Base-by-base conservation (phyloP, 2,329 filamentous ascomycete species). In the Atkinsonella hypoxylon region DNA sequence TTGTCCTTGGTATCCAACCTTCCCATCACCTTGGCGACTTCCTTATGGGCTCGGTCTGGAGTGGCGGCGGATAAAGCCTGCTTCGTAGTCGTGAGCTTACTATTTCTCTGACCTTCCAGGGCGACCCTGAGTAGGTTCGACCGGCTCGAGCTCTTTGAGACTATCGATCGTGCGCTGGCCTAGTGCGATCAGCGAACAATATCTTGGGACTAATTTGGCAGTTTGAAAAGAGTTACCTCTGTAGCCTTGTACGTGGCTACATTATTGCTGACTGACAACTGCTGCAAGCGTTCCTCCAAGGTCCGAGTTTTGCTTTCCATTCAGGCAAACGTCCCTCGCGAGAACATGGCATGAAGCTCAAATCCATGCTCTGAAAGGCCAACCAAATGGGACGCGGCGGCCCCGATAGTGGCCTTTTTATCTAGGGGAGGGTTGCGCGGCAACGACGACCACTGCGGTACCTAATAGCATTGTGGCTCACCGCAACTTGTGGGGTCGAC, bases 91-190 rank as follows among this genome's bases (percentile, higher is more conserved):
- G 15, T 17, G 11, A 32, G 10, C 12, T 17, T 38, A 17, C 20
- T 47, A 13, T 38, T 32, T 32, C 9, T 36, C 31, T 47, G 31
- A 8, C 22, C 17, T 18, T 38, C 17, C 11, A 47, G 45, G 32
- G 22, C 17, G 11, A n/a, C 45, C 43, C 47, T 49, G 49, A 45
- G 41, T 30, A 47, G 22, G 45, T 47, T 40, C 26, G 45, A 15
- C 22, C 20, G 18, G 11, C 13, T 26, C 18, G 45, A 30, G 26
- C 10, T 17, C 12, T 38, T 17, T 26, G 34, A 38, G 10, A 13
- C 13, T 13, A 18, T 13, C n/a, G 38, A 6, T 6, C 26, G 26
- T 26, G 26, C 8, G 26, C 26, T 26, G 26, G 26, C 26, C 26
- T 26, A 7, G 26, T 26, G 26, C 26, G 26, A 26, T 26, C 26